Base-by-base conservation (phyloP, 2,329 filamentous ascomycete species). In the Aspergillus tanneri region DNA sequence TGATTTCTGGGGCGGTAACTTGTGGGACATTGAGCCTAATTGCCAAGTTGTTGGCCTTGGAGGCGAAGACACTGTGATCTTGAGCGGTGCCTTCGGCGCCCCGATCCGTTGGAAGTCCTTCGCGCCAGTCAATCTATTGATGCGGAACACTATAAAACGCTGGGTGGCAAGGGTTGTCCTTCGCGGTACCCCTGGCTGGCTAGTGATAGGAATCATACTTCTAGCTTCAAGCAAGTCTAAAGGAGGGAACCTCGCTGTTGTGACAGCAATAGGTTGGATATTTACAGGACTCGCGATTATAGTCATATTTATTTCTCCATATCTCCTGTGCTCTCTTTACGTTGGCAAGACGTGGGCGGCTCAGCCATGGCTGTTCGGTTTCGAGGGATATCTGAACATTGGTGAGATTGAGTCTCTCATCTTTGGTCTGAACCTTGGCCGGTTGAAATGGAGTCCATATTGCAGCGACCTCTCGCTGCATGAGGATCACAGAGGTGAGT, bases 1-100 rank as follows among this genome's bases (percentile, higher is more conserved):
- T 5, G 76, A 78, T 46, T 58, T 59, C 3, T 78, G 68, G 60
- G 56, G 62, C 5, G 59, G 62, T 5, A 68, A 68, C n/a, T 67
- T 78, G 1, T 75, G 73, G 69, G 73, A 77, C 38, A 72, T 78
- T 19, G 57, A 72, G 5, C 74, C 75, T 0, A 61, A 53, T 0
- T 68, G 65, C 43, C 70, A 72, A 37, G 66, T 77, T 8, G 67
- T 69, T 2, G 72, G 72, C 5, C 62, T 73, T 2, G 71, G 67
- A 3, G 57, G 66, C n/a, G 63, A 71, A 24, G 69, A 76, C 43
- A 75, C 69, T 4, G 65, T 77, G 16, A 69, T 75, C 19, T 53
- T 77, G 3, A 72, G 72, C 43, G 71, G 70, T n/a, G 66, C 65
- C 27, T 62, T 59, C 7, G 71, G 67, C 1, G 72, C 73, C 1